These are phyloP conservation scores for Salix brachista DNA, from an alignment of 345 rosid species.

Conservation along the genomic window DNA sequence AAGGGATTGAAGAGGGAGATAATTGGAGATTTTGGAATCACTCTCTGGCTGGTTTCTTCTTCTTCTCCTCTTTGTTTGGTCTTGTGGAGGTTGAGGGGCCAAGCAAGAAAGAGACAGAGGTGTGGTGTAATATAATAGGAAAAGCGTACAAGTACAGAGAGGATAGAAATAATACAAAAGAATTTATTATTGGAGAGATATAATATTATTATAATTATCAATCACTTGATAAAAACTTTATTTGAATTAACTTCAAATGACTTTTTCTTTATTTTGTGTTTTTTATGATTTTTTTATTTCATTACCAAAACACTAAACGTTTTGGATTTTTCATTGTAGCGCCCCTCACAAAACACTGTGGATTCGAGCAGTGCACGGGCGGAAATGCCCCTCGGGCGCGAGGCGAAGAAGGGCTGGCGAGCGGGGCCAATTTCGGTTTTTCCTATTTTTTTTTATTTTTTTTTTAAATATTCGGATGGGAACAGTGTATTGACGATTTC, in stretches of 20 bases:
- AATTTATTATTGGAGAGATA: neutral
- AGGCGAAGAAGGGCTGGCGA: too few relatives aligned
- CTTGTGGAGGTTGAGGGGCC: neutral
- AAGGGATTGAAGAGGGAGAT: too few relatives aligned
- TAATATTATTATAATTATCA: neutral
- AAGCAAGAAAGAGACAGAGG: constrained; percentile 20
- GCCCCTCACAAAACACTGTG: too few relatives aligned
- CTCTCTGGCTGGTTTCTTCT: neutral
- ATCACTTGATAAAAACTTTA: neutral
- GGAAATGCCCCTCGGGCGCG: too few relatives aligned
- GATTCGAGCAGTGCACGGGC: too few relatives aligned
- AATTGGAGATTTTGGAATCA: neutral
- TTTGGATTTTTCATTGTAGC: too few relatives aligned
- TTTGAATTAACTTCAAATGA: too few relatives aligned
- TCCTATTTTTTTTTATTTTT: too few relatives aligned
- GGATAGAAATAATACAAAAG: neutral
- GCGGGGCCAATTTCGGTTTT: too few relatives aligned
- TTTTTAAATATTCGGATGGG: too few relatives aligned
- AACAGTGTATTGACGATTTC: too few relatives aligned
- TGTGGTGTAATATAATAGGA: constrained; percentile 23
- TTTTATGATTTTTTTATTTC: neutral
- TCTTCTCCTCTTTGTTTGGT: neutral
- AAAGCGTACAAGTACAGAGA: constrained; percentile 7
- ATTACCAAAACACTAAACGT: too few relatives aligned
- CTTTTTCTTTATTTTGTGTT: neutral